Base-by-base conservation (phyloP, 257 asterid genomes). In the Nemophila menziesii region DNA sequence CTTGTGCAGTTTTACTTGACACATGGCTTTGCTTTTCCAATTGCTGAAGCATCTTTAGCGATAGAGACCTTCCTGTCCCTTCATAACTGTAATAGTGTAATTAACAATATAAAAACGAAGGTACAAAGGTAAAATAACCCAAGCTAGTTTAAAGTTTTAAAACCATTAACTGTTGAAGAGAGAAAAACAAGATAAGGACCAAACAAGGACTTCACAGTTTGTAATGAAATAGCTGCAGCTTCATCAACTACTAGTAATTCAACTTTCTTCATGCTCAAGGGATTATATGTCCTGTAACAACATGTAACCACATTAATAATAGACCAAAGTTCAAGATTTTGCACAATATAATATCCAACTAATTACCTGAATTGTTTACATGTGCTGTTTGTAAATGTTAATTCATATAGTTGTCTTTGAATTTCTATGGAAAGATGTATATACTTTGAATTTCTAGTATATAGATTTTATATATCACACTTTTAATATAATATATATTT, bases 41-140 rank as follows among this genome's bases (percentile, higher is more conserved):
- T 16, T 57, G 51, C 19, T 39, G 27, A 16, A 49, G 39, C 17
- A 49, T 39, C 22, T 57, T 49, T 22, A 57, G 20, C n/a, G 51
- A 57, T 49, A 57, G 43, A 15, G 64, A 57, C 2, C 57, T 21
- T 3, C 64, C 64, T 8, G 64, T 57, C 1, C 64, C 64, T 57
- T 57, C 64, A 22, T 57, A 57, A 16, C 64, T 57, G 26, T n/a
- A 44, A n/a, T 14, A 43, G 43, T n/a, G n/a, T n/a, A n/a, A n/a
- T n/a, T n/a, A 11, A n/a, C 9, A 15, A 45, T 8, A 13, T 19
- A 45, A n/a, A 16, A 24, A 13, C 7, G 14, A 20, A 13, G 20
- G 27, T 15, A 46, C 9, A 46, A n/a, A n/a, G n/a, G n/a, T n/a
- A n/a, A n/a, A n/a, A n/a, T n/a, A n/a, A n/a, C n/a, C n/a, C n/a